These are phyloP conservation scores for Trichoderma atroviride DNA, from an alignment of 2,329 filamentous ascomycete species.

Conservation along the genomic window DNA sequence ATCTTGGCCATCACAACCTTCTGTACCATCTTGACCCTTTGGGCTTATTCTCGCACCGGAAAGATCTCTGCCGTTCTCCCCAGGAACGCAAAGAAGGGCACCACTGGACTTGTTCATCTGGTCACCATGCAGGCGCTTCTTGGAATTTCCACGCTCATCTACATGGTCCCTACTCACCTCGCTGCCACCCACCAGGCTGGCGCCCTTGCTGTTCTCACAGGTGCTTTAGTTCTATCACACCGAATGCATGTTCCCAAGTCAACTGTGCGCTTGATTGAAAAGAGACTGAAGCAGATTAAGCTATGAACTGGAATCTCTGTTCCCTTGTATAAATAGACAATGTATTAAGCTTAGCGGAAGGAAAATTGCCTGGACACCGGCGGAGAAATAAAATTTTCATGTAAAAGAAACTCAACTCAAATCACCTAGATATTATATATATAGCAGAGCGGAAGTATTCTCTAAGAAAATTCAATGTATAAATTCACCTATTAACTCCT, in stretches of 20 bases:
- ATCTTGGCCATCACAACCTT: constrained; percentile 90
- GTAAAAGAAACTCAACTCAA: constrained; percentile 23
- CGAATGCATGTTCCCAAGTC: constrained; percentile 73
- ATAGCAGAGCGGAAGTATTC: not conserved
- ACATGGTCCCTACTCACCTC: constrained; percentile 86
- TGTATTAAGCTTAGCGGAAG: not conserved
- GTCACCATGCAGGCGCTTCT: constrained; percentile 80
- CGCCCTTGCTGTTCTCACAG: constrained; percentile 80
- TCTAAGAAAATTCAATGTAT: not conserved
- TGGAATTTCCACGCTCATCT: constrained; percentile 88
- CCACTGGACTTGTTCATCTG: constrained; percentile 80
- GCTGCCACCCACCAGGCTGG: constrained; percentile 94
- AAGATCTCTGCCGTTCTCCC: constrained; percentile 62
- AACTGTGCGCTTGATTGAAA: constrained; percentile 62
- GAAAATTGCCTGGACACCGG: not conserved
- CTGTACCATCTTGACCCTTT: constrained; percentile 75
- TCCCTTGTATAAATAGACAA: constrained; percentile 9
- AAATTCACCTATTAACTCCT: constrained; percentile 16
- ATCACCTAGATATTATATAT: not conserved
- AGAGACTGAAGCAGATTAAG: constrained; percentile 45
- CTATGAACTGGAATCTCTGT: constrained; percentile 1
- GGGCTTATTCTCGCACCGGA: constrained; percentile 74
- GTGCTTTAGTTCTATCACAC: constrained; percentile 77
- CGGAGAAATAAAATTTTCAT: not conserved
- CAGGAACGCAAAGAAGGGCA: constrained; percentile 64